These are phyloP conservation scores for Monosporascus sp. DNA, from an alignment of 2,329 filamentous ascomycete species.

Conservation along the genomic window DNA sequence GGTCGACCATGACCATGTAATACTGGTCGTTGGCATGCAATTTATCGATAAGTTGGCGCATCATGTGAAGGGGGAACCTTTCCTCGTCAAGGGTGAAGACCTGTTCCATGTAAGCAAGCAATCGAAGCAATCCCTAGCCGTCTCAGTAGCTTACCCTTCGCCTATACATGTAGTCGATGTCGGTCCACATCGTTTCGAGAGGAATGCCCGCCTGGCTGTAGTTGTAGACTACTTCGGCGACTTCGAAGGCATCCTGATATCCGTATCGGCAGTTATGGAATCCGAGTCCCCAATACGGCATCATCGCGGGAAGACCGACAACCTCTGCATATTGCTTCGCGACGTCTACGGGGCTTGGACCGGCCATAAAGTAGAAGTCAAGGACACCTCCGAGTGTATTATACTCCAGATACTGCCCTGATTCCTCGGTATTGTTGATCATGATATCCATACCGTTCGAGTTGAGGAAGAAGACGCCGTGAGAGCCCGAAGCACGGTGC, in stretches of 20 bases:
- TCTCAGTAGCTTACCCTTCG: conserved; percentile 33
- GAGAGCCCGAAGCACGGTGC: conserved; percentile 52
- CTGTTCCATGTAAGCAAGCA: conserved; percentile 11
- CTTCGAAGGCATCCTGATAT: conserved; percentile 58
- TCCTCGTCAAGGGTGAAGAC: conserved; percentile 62
- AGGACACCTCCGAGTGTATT: conserved; percentile 72
- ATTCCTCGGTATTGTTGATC: conserved; percentile 55
- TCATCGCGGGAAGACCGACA: conserved; percentile 52
- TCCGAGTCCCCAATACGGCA: conserved; percentile 60
- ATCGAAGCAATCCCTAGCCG: not conserved
- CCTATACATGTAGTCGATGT: conserved; percentile 56
- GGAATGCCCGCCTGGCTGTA: conserved; percentile 62
- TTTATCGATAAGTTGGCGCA: conserved; percentile 61
- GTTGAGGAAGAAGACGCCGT: conserved; percentile 67
- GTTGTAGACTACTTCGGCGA: conserved; percentile 63
- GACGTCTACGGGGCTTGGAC: conserved; percentile 52
- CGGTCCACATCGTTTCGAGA: conserved; percentile 65
- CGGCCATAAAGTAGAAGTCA: conserved; percentile 64
- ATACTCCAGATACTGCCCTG: conserved; percentile 70
- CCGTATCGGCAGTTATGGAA: conserved; percentile 60
- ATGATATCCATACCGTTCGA: conserved; percentile 75
- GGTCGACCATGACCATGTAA: conserved; percentile 76
- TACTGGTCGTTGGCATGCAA: conserved; percentile 64
- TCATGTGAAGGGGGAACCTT: conserved; percentile 54
- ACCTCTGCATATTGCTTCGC: conserved; percentile 55